Evolutionary conservation across 108 stramenopile species (phyloP), one percentile per base, ranked within the genome.

Genomic region (Discostella pseudostelligera): DNA sequence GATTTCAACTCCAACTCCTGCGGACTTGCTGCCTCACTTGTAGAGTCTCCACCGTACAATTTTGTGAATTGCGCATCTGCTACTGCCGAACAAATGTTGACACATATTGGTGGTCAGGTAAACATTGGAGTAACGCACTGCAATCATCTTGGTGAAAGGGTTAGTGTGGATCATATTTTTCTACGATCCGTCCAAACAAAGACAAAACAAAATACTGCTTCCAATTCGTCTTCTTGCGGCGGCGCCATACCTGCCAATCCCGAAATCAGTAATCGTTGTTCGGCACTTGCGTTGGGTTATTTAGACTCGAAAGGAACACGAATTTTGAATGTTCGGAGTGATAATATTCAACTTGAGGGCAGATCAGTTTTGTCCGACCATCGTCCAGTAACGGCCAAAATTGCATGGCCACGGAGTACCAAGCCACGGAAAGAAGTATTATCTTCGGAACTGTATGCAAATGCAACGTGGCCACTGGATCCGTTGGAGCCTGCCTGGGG

Each of bases 401-500:
- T 79, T 49, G 67, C 16, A 13, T 79, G 78, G 78, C 78, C 78
- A 45, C 16, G 44, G 44, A 24, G 49, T 21, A 54, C 28, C 25
- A 54, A 35, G 53, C 53, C 29, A 4, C 29, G 16, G 57, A 61
- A 67, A 62, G 71, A 78, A 26, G 67, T 62, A 3, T 48, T 67
- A 8, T 19, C 24, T 4, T 60, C 76, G 8, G 76, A 73, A 59
- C 8, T 74, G 22, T 72, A 78, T 39, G 13, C 51, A 14, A 78
- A 72, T 49, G 65, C 42, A 28, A 68, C 65, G 24, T 45, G 67
- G 50, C 76, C 76, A 2, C 66, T 78, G 11, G 76, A 78, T 62
- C 76, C 76, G 11, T 40, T 78, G 4, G 76, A 78, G 29, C 72
- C 76, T 32, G 67, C 76, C 13, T 78, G 76, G 76, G 76, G 76